phyloP scores from a whole-genome alignment of 345 rosid species.

The Conringia planisiliqua region DNA sequence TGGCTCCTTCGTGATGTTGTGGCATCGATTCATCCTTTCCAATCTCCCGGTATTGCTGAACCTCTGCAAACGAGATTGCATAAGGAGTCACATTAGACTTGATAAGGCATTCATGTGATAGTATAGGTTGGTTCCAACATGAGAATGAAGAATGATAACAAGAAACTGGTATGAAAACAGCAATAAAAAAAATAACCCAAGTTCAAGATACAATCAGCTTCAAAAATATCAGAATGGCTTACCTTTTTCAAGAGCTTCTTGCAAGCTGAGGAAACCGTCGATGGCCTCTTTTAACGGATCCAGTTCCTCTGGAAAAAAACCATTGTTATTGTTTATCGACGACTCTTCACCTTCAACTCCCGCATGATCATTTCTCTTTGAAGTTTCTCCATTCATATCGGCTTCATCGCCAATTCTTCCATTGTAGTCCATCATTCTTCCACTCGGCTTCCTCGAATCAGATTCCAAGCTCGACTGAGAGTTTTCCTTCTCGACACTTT shows the following conservation, averaged over 20 bases:
- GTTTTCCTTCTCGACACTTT: slow-evolving; percentile 67
- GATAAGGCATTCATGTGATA: background rate
- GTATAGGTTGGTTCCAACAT: background rate
- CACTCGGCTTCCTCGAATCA: slow-evolving; percentile 62
- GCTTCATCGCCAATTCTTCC: slow-evolving; percentile 53
- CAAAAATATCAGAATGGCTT: background rate
- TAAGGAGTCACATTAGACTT: background rate
- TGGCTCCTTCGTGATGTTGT: slow-evolving; percentile 16
- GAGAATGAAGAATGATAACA: background rate
- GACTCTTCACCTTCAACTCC: slow-evolving; percentile 47
- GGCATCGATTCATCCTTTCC: slow-evolving; percentile 43
- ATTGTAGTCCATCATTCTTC: slow-evolving; percentile 44
- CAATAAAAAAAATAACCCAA: slow-evolving; percentile 3
- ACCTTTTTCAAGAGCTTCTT: slow-evolving; percentile 74
- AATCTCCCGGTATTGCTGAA: slow-evolving; percentile 47
- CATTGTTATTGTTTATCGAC: slow-evolving; percentile 34
- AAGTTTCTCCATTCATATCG: slow-evolving; percentile 28
- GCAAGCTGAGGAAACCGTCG: slow-evolving; percentile 47
- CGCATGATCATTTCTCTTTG: slow-evolving; percentile 13
- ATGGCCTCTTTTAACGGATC: slow-evolving; percentile 62
- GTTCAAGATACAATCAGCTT: background rate
- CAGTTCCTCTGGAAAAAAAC: slow-evolving; percentile 31
- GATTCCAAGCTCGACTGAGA: slow-evolving; percentile 79
- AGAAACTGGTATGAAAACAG: background rate
- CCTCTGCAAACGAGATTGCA: slow-evolving; percentile 42